These are phyloP conservation scores for Aspergillus fumigatiaffinis DNA, from an alignment of 2,329 filamentous ascomycete genomes.

Conservation along the genomic window DNA sequence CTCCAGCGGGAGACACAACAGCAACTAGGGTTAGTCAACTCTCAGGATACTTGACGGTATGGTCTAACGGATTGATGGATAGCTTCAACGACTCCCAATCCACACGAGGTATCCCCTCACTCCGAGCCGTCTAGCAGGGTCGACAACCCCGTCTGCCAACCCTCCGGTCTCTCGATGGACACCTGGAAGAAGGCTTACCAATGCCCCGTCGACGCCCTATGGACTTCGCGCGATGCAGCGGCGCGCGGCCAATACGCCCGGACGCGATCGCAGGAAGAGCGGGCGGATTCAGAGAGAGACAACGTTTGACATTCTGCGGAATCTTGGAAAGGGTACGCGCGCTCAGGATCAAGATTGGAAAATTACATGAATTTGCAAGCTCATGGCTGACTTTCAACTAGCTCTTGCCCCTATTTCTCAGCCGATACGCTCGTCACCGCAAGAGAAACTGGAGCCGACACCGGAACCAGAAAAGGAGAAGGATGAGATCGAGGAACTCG, in stretches of 20 bases:
- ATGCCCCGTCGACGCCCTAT: constrained; percentile 52
- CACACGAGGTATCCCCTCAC: constrained; percentile 33
- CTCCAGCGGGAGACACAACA: constrained; percentile 27
- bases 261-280: constrained; percentile 47
- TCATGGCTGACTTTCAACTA: constrained; percentile 17
- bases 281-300: constrained; percentile 51
- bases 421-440: constrained; percentile 46
- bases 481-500: constrained; percentile 44
- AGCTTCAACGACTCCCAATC: constrained; percentile 34
- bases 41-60: background rate
- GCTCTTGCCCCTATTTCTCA: constrained; percentile 49
- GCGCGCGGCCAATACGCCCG: constrained; percentile 50
- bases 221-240: constrained; percentile 53
- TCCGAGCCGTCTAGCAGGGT: constrained; percentile 28
- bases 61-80: constrained; percentile 1
- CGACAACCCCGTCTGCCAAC: constrained; percentile 30
- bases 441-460: constrained; percentile 24
- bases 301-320: constrained; percentile 51
- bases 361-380: background rate
- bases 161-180: constrained; percentile 33
- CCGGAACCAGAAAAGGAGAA: constrained; percentile 15
- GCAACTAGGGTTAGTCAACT: constrained; percentile 20
- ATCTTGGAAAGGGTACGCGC: constrained; percentile 48
- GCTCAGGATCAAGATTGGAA: background rate
- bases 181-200: constrained; percentile 27